A percentile compares a stretch with the other conserved stretches of the same genome.
phyloP scores from a whole-genome alignment of 2,329 filamentous ascomycete species.

The Ascochyta clinopodiicola region DNA sequence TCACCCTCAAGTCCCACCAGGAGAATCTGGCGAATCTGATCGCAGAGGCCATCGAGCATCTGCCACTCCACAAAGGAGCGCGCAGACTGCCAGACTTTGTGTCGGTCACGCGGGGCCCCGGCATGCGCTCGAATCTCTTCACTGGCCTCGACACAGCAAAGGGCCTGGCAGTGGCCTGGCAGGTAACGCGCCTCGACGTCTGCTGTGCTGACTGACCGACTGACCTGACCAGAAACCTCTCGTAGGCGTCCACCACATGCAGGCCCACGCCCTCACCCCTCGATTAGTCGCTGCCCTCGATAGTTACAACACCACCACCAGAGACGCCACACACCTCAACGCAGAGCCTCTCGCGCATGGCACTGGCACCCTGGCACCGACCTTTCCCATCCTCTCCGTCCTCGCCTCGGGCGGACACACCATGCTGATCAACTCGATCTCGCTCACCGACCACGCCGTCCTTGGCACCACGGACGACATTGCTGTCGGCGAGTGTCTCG shows the following conservation, averaged over 20 bases:
- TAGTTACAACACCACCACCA: background rate
- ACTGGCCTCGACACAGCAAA: slow-evolving; percentile 85
- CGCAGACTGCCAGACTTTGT: slow-evolving; percentile 74
- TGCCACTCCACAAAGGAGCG: slow-evolving; percentile 51
- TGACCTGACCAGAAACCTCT: slow-evolving; percentile 65
- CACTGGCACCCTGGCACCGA: slow-evolving; percentile 51
- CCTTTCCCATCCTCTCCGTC: slow-evolving; percentile 85
- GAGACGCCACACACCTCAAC: background rate
- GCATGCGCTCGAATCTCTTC: slow-evolving; percentile 80
- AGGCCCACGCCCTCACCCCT: slow-evolving; percentile 90
- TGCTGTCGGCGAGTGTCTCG: slow-evolving; percentile 87
- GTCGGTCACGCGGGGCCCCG: slow-evolving; percentile 88
- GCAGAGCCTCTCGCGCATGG: slow-evolving; percentile 8
- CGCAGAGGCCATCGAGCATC: slow-evolving; percentile 63
- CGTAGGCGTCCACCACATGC: slow-evolving; percentile 94
- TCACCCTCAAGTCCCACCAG: slow-evolving; percentile 78
- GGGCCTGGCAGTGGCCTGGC: slow-evolving; percentile 83
- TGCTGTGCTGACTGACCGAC: slow-evolving; percentile 2
- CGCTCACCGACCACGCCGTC: slow-evolving; percentile 72
- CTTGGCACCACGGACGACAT: slow-evolving; percentile 78
- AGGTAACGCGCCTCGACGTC: slow-evolving; percentile 37
- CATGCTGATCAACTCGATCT: slow-evolving; percentile 76
- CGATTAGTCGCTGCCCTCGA: slow-evolving; percentile 72
- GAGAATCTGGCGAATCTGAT: slow-evolving; percentile 72
- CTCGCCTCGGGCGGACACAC: slow-evolving; percentile 94